Evolutionary conservation across 208 protist species (phyloP).

Genomic region (Leishmania martiniquensis): DNA sequence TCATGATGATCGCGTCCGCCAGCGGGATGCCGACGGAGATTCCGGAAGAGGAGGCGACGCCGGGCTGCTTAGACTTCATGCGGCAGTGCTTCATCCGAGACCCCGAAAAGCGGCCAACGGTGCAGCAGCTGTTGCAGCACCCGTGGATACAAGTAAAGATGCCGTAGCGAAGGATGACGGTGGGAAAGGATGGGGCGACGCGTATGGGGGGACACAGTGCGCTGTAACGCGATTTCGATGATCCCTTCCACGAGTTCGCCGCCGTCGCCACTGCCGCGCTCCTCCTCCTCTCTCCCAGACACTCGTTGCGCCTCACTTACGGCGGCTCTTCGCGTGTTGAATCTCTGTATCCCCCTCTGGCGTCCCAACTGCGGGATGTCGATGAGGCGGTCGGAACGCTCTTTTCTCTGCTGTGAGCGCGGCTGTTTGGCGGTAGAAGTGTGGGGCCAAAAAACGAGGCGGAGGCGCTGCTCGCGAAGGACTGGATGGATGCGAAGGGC

Average conservation of each 20-base stretch:
- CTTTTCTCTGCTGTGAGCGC: too few relatives aligned
- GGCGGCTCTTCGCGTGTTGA: not conserved
- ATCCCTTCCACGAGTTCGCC: not conserved
- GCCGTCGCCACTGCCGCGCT: not conserved
- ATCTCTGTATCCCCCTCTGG: not conserved
- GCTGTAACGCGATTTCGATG: not conserved
- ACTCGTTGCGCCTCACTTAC: not conserved
- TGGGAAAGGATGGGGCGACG: not conserved
- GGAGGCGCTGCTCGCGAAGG: not conserved
- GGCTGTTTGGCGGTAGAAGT: too few relatives aligned
- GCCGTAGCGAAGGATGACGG: conserved; percentile 33
- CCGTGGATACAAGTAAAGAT: conserved; percentile 79
- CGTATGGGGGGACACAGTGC: not conserved
- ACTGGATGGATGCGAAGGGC: not conserved
- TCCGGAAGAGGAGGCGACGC: conserved; percentile 75
- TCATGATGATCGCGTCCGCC: conserved; percentile 90
- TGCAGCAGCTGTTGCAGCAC: conserved; percentile 87
- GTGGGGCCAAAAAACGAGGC: not conserved
- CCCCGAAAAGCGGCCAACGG: conserved; percentile 78
- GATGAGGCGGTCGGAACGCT: not conserved
- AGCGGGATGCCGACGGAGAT: conserved; percentile 81
- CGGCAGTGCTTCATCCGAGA: conserved; percentile 77
- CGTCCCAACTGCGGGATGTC: not conserved
- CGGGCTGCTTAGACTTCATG: conserved; percentile 88
- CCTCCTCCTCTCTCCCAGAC: not conserved